A percentile compares a stretch with the other conserved stretches of the same genome.
Evolutionary conservation across 106 monocot genomes (phyloP).

Genomic region (Platanthera zijinensis): DNA sequence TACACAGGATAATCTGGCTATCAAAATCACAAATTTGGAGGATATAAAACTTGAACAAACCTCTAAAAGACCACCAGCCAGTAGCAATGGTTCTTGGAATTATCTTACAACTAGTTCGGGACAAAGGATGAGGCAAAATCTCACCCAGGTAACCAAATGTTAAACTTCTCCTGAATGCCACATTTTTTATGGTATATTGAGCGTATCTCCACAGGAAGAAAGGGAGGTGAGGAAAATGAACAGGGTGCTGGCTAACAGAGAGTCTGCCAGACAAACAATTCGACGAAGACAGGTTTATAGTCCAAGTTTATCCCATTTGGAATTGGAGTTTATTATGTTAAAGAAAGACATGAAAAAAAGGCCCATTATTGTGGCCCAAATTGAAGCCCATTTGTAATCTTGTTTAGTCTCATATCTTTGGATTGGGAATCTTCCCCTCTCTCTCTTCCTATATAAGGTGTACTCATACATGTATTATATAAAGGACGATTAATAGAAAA

Average conservation of each 20-base stretch:
- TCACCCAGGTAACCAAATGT: slow-evolving; percentile 48
- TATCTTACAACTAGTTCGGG: neutral
- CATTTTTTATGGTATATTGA: slow-evolving; percentile 7
- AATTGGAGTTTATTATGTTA: no score
- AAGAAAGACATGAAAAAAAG: no score
- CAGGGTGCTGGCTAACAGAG: slow-evolving; percentile 77
- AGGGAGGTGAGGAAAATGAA: slow-evolving; percentile 64
- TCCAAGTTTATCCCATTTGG: neutral
- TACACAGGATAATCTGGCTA: neutral
- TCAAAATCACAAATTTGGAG: neutral
- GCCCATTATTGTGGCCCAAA: no score
- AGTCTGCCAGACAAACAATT: slow-evolving; percentile 91
- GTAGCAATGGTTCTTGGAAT: slow-evolving; percentile 12
- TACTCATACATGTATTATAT: no score
- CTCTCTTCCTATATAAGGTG: no score
- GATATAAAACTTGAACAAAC: slow-evolving; percentile 5
- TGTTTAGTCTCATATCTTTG: no score
- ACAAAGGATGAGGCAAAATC: slow-evolving; percentile 27
- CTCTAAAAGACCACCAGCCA: slow-evolving; percentile 12
- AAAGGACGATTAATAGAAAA: no score
- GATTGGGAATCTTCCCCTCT: no score
- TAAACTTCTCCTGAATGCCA: neutral
- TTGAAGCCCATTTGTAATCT: no score
- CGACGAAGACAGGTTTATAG: slow-evolving; percentile 58
- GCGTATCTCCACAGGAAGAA: slow-evolving; percentile 47